A percentile compares a stretch with the other conserved stretches of the same genome.
Evolutionary conservation across 306 rosid species (phyloP).

Genomic region (Begonia fuchsioides): DNA sequence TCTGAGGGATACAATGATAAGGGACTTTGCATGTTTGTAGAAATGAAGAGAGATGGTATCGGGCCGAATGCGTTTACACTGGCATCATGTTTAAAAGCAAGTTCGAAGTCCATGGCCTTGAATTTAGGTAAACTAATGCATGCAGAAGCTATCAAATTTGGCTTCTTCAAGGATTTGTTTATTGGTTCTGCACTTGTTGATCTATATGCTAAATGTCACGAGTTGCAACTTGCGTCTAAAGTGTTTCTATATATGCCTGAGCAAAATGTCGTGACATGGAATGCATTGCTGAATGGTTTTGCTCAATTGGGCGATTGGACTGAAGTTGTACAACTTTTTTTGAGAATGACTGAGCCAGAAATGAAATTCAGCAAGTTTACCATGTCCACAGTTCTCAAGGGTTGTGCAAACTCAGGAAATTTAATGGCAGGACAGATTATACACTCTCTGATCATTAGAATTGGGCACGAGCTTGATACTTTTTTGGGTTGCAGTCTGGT

Average conservation of each 20-base stretch:
- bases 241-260: constrained; percentile 23
- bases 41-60: constrained; percentile 29
- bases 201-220: constrained; percentile 25
- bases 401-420: constrained; percentile 17
- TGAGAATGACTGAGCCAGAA: constrained; percentile 15
- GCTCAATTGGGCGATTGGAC: constrained; percentile 18
- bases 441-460: constrained; percentile 17
- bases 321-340: constrained; percentile 16
- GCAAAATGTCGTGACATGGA: constrained; percentile 30
- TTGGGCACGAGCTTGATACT: constrained; percentile 17
- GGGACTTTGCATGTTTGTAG: constrained; percentile 13
- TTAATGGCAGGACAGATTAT: constrained; percentile 18
- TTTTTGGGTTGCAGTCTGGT: constrained; percentile 23
- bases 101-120: constrained; percentile 15
- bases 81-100: constrained; percentile 25
- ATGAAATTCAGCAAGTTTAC: constrained; percentile 17
- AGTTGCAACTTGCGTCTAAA: constrained; percentile 20
- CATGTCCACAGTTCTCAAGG: constrained; percentile 22
- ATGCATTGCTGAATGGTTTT: constrained; percentile 26
- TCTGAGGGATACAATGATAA: constrained; percentile 14
- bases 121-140: constrained; percentile 28
- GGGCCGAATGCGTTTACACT: constrained; percentile 25
- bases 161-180: constrained; percentile 16
- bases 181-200: constrained; percentile 25
- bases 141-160: constrained; percentile 21